Conservation (phyloP, 2,329 filamentous ascomycete genomes). For the Pseudomassariella vexata region DNA sequence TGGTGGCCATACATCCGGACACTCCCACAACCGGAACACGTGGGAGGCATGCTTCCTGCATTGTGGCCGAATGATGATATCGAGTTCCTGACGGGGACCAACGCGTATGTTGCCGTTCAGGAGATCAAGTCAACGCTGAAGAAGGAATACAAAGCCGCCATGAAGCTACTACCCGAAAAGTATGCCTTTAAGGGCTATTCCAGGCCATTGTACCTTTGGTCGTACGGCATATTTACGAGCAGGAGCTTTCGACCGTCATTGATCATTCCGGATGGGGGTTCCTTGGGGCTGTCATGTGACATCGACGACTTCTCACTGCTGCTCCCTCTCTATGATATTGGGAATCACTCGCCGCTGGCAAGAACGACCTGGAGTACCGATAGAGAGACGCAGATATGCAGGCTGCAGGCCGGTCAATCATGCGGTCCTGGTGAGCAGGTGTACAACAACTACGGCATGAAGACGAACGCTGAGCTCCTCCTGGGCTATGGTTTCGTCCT, state of each 20-base stretch:
- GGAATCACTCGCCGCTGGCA: constrained; percentile 62
- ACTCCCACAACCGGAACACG: constrained; percentile 55
- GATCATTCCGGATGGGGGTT: constrained; percentile 37
- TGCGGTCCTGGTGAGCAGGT: constrained; percentile 49
- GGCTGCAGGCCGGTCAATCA: constrained; percentile 32
- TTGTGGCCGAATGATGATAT: constrained; percentile 60
- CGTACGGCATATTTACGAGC: constrained; percentile 59
- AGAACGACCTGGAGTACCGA: constrained; percentile 49
- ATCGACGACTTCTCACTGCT: constrained; percentile 62
- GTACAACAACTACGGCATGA: constrained; percentile 60
- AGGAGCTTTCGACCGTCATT: constrained; percentile 59
- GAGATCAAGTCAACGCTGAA: constrained; percentile 40
- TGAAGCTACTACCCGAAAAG: constrained; percentile 28
- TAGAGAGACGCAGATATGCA: constrained; percentile 30
- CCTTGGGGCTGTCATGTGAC: constrained; percentile 28
- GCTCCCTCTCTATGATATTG: constrained; percentile 65
- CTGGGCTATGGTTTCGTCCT: constrained; percentile 59
- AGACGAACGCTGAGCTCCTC: constrained; percentile 67
- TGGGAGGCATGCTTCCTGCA: constrained; percentile 49
- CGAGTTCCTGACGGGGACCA: constrained; percentile 38
- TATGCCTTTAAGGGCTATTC: constrained; percentile 33
- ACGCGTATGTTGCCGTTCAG: constrained; percentile 22
- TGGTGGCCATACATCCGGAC: constrained; percentile 65
- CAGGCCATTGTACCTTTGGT: constrained; percentile 54
- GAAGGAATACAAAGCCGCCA: constrained; percentile 39